Percentiles rank a stretch among this genome's conserved stretches.
phyloP scores from a whole-genome alignment of 1,284 basidiomycete species.

The Tilletia caries region DNA sequence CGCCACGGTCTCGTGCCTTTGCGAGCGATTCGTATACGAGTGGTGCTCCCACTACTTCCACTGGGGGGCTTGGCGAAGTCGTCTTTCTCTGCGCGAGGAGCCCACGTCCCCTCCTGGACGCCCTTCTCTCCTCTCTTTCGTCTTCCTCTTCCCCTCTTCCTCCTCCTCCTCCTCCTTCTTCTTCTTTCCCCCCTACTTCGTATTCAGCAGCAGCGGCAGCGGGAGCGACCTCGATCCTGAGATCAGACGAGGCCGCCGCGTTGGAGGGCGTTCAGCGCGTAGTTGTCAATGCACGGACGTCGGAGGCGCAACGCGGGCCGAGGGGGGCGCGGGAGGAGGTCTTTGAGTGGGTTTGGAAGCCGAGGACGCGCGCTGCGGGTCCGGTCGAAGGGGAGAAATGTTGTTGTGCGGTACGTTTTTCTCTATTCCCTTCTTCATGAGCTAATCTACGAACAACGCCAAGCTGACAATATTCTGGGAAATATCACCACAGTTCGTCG shows the following conservation, averaged over 20 bases:
- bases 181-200: too few relatives aligned
- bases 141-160: too few relatives aligned
- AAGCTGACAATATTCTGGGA: too few relatives aligned
- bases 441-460: too few relatives aligned
- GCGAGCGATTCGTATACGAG: neutral
- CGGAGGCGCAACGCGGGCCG: neutral
- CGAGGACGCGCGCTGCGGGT: slow-evolving; percentile 11
- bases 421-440: too few relatives aligned
- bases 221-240: slow-evolving; percentile 19
- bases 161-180: too few relatives aligned
- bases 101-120: neutral
- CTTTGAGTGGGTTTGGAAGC: slow-evolving; percentile 34
- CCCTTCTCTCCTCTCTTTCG: neutral
- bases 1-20: neutral
- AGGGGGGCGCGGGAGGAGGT: slow-evolving; percentile 29
- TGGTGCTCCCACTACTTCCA: too few relatives aligned
- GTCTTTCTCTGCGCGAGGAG: slow-evolving; percentile 27
- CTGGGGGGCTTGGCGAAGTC: slow-evolving; percentile 17
- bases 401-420: slow-evolving; percentile 18
- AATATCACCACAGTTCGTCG: slow-evolving; percentile 35
- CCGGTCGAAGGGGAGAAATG: slow-evolving; percentile 17
- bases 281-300: slow-evolving; percentile 16
- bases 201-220: neutral
- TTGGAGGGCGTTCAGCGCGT: slow-evolving; percentile 32
- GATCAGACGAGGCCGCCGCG: slow-evolving; percentile 22